These are phyloP conservation scores for Obelidium mucronatum DNA, from an alignment of 192 early-diverging fungal species.

Conservation along the genomic window DNA sequence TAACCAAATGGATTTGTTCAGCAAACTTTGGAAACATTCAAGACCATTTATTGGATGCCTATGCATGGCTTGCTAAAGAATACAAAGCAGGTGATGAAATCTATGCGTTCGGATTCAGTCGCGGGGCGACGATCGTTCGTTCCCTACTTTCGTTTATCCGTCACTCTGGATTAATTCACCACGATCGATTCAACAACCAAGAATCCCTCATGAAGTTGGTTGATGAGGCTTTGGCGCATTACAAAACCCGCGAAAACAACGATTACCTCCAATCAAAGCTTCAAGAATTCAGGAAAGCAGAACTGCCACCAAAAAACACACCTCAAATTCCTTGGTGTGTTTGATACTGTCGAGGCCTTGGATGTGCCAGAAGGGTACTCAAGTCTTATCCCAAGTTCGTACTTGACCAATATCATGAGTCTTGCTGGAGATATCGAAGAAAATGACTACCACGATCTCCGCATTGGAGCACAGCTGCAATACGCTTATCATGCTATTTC, in stretches of 20 bases:
- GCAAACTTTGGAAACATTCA: slow-evolving; percentile 33
- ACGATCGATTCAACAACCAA: background rate
- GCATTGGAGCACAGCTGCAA: slow-evolving; percentile 6
- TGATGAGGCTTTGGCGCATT: slow-evolving; percentile 16
- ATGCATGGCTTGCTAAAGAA: slow-evolving; percentile 31
- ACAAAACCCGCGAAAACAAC: slow-evolving; percentile 9
- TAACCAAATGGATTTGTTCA: background rate
- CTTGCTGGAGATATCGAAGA: slow-evolving; percentile 11
- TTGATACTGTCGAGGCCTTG: slow-evolving; percentile 35
- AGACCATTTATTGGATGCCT: slow-evolving; percentile 29
- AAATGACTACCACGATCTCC: slow-evolving; percentile 33
- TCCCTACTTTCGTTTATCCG: slow-evolving; percentile 37
- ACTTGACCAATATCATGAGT: slow-evolving; percentile 12
- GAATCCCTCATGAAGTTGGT: slow-evolving; percentile 9
- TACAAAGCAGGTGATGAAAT: slow-evolving; percentile 34
- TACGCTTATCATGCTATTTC: slow-evolving; percentile 35
- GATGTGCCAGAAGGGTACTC: slow-evolving; percentile 22
- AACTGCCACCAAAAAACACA: background rate
- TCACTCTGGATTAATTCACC: slow-evolving; percentile 10
- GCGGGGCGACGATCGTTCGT: slow-evolving; percentile 34
- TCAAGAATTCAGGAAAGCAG: background rate
- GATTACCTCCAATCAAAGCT: background rate
- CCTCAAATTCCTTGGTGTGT: slow-evolving; percentile 31
- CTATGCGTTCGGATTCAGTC: slow-evolving; percentile 35
- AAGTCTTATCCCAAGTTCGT: background rate